Conservation (phyloP, 2,329 filamentous ascomycete genomes). For the Ophiostoma fasciatum region DNA sequence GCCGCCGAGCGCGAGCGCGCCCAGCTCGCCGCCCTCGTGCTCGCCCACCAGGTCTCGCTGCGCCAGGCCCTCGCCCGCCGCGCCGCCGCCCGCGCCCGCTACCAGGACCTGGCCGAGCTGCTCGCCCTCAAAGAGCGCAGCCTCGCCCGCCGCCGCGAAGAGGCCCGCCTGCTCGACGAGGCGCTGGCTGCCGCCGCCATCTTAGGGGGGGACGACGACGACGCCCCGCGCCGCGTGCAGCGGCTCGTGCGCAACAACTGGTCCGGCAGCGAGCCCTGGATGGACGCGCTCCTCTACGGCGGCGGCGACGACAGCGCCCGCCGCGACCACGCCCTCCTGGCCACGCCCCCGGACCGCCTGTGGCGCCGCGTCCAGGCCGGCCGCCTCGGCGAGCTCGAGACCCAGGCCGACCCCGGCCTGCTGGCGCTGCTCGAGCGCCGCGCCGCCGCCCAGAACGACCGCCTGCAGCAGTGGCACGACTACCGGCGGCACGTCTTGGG, state of each 20-base stretch:
- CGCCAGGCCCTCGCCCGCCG: slow-evolving; percentile 43
- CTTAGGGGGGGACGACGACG: too few species aligned
- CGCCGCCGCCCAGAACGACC: slow-evolving; percentile 49
- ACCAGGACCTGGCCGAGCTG: slow-evolving; percentile 47
- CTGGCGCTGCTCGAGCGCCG: slow-evolving; percentile 58
- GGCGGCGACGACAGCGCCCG: slow-evolving; percentile 45
- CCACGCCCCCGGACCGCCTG: slow-evolving; percentile 51
- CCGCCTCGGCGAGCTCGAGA: slow-evolving; percentile 40
- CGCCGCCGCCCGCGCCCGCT: slow-evolving; percentile 41
- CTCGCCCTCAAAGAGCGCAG: slow-evolving; percentile 48
- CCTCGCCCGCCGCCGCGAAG: slow-evolving; percentile 38
- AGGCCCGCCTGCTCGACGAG: slow-evolving; percentile 20
- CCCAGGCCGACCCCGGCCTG: slow-evolving; percentile 30
- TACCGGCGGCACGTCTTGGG: slow-evolving; percentile 40
- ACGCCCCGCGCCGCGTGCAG: slow-evolving; percentile 35
- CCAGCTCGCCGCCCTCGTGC: slow-evolving; percentile 48
- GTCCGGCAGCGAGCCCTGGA: slow-evolving; percentile 63
- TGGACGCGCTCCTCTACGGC: slow-evolving; percentile 54
- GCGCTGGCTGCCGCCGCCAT: too few species aligned
- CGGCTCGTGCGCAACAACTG: slow-evolving; percentile 56
- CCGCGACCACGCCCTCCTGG: slow-evolving; percentile 42
- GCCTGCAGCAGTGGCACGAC: slow-evolving; percentile 60
- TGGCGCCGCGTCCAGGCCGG: slow-evolving; percentile 54
- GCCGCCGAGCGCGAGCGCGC: slow-evolving; percentile 36
- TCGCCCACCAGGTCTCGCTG: slow-evolving; percentile 60